Conservation (phyloP, 805 yeast genomes). For the Jamesozyma lodderae region DNA sequence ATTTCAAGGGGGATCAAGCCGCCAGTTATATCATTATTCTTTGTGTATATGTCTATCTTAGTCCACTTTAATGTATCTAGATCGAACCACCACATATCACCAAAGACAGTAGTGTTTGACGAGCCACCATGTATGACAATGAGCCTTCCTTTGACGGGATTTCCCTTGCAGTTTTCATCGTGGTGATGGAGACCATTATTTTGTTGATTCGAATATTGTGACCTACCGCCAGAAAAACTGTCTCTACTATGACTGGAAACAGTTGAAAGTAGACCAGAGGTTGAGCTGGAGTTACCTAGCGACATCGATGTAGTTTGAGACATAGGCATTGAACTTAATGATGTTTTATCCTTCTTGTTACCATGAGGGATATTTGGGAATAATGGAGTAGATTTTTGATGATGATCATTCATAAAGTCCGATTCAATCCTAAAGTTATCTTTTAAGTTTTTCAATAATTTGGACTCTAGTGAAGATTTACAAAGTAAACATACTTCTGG, state of each 20-base stretch:
- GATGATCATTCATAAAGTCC: not conserved
- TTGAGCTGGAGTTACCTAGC: not conserved
- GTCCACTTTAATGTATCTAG: conserved; percentile 38
- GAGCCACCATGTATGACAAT: conserved; percentile 36
- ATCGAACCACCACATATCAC: conserved; percentile 46
- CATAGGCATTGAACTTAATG: not conserved
- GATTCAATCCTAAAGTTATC: conserved; percentile 16
- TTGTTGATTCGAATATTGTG: not conserved
- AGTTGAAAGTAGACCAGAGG: not conserved
- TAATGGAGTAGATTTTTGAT: conserved; percentile 5
- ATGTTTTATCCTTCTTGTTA: conserved; percentile 3
- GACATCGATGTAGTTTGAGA: not conserved
- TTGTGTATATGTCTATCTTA: conserved; percentile 9
- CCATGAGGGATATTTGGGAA: conserved; percentile 16
- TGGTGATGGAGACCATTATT: not conserved
- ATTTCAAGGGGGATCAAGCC: conserved; percentile 13
- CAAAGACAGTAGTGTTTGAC: conserved; percentile 29
- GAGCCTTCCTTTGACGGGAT: conserved; percentile 7
- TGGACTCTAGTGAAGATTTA: conserved; percentile 7
- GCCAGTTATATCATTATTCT: conserved; percentile 8
- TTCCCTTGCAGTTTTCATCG: not conserved
- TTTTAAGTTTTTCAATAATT: conserved; percentile 16
- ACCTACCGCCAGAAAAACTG: not conserved
- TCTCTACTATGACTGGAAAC: not conserved
- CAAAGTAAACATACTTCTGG: conserved; percentile 14